These are phyloP conservation scores for Lophium mytilinum DNA, from an alignment of 495 filamentous ascomycete species.

Conservation along the genomic window DNA sequence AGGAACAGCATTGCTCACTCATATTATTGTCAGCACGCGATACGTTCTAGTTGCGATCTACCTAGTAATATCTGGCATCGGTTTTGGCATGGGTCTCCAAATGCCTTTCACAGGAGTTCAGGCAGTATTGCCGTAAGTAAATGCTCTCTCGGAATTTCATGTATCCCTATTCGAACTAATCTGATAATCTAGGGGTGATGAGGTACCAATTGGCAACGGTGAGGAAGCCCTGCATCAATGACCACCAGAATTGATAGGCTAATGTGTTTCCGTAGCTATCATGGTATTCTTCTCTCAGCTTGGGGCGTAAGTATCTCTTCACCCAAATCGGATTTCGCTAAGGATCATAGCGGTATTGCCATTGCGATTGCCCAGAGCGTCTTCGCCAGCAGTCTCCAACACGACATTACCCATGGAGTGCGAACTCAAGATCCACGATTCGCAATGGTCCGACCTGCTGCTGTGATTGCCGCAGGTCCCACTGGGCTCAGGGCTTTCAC, in stretches of 20 bases:
- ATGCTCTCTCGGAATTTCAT: too few relatives aligned
- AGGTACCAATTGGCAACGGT: not conserved
- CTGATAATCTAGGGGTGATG: too few relatives aligned
- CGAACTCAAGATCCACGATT: too few relatives aligned
- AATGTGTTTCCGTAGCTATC: not conserved
- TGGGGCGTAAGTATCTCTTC: conserved; percentile 1
- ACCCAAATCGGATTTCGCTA: conserved; percentile 15
- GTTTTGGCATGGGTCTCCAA: not conserved
- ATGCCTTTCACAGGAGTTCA: conserved; percentile 1
- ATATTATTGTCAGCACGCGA: not conserved
- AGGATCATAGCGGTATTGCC: conserved; percentile 18
- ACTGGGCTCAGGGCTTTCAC: not conserved
- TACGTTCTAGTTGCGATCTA: not conserved
- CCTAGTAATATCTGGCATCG: not conserved
- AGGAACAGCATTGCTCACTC: not conserved
- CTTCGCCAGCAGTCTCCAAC: conserved; percentile 22
- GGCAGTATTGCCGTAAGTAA: not conserved
- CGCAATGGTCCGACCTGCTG: not conserved
- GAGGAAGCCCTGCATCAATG: too few relatives aligned
- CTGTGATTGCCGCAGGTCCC: not conserved
- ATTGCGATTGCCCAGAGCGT: conserved; percentile 26
- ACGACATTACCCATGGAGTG: not conserved
- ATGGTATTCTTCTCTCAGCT: not conserved
- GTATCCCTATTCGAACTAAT: too few relatives aligned
- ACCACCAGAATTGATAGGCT: too few relatives aligned